Evolutionary conservation across 2,329 filamentous ascomycete genomes (phyloP), one percentile per base, ranked within the genome.

Genomic region (Botryosphaeria agaves): DNA sequence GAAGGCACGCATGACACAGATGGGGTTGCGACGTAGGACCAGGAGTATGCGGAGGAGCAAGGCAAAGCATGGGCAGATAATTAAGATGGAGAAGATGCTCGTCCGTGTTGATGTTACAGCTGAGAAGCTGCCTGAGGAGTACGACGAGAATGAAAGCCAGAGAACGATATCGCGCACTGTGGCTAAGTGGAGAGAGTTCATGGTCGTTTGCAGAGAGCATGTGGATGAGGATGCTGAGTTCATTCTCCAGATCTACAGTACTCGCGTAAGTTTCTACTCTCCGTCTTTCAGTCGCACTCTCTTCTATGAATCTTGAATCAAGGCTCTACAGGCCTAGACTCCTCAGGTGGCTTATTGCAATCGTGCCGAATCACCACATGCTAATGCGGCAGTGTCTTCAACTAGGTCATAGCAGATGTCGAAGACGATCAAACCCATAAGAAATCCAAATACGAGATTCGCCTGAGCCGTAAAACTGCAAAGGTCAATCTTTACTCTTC

Each of bases 51-150:
- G 61, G 15, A 52, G 58, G 31, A 42, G 48, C 31, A 55, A 52
- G 35, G 44, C 56, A 26, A 54, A 56, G 29, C 63, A 72, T 39
- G 73, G 73, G 4, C 64, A 74, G 36, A 68, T 77, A 30, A 55
- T 77, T 34, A 76, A 76, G 47, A 72, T 73, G 49, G 72, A 76
- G 43, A 69, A 66, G 35, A 78, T 78, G 73, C 61, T 78, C 14
- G 65, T 77, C 14, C 61, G 69, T 14, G 61, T 75, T 15, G 73
- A 75, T 40, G 62, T 57, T 5, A 42, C 57, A 24, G 59, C 63
- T 37, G 55, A 52, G n/a, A 34, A 63, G 3, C 50, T 74, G 6
- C 64, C 69, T 1, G 59, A 65, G 5, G 69, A 76, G 34, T 77
- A 69, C 38, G 66, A 70, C 32, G 73, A 78, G 44, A 75, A 74